Evolutionary conservation across 2,329 filamentous ascomycete genomes (phyloP), one percentile per base, ranked within the genome.

Genomic region (Fusarium dlaminii): DNA sequence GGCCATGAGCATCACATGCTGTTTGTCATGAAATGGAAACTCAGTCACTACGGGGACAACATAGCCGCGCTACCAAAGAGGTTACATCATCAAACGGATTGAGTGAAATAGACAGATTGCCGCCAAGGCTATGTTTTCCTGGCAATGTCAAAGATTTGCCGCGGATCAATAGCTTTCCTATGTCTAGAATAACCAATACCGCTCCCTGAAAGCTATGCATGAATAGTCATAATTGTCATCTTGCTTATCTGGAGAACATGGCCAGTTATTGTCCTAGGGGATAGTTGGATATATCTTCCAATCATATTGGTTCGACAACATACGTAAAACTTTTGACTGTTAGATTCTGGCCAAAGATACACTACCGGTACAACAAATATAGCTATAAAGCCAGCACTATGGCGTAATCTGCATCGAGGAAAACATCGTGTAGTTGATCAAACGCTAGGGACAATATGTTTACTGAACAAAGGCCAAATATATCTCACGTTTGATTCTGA

Each of bases 111-210:
- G 29, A 5, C 15, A 24, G 30, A 11, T 15, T 18, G n/a, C 7
- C 1, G n/a, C 7, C 1, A 24, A 27, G 0, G 27, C 12, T 5
- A 8, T 8, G 5, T 27, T 20, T 6, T 52, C 49, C 2, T 34
- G 3, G 18, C 8, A 36, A 15, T 11, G 9, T 27, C 9, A 15
- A 24, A 36, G 3, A 15, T 24, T 36, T 20, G 17, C n/a, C 17
- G 14, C 7, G 5, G 14, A 17, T 13, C 20, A n/a, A n/a, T 10
- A 30, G 10, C 7, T 30, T 17, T 30, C 10, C 3, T 17, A 17
- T n/a, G 14, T 3, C 2, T 4, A 30, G 10, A 15, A 22, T 5
- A 17, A 8, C 18, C 1, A 30, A 30, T 18, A 17, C 29, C 5
- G 8, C 14, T 7, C 29, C 14, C 20, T 12, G 14, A 13, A 13